A percentile compares a stretch with the other conserved stretches of the same genome.
phyloP scores from a whole-genome alignment of 2,329 filamentous ascomycete species.

The Verticillium zaregamsianum region DNA sequence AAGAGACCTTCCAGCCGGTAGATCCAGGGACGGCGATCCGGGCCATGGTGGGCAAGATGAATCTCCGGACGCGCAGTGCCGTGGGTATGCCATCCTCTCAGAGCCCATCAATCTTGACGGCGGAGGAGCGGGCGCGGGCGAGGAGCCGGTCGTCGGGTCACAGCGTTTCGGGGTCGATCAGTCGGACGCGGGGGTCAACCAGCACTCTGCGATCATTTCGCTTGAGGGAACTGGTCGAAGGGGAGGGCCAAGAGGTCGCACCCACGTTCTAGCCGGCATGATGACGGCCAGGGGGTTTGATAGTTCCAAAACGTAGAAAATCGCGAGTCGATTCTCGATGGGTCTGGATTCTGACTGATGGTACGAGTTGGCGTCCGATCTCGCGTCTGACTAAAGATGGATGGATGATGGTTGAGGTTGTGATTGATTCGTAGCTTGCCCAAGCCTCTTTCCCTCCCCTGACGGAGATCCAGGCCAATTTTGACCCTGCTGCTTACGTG shows the following conservation, averaged over 20 bases:
- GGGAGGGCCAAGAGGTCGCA: conserved; percentile 1
- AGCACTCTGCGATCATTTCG: conserved; percentile 18
- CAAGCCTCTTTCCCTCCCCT: neutral
- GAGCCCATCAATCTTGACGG: neutral
- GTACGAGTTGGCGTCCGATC: neutral
- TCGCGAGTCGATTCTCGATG: neutral
- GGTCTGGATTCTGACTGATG: neutral
- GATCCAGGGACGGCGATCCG: conserved; percentile 21
- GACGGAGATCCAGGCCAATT: too few species aligned
- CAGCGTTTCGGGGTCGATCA: neutral
- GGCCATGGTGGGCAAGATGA: conserved; percentile 27
- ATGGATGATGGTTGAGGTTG: neutral
- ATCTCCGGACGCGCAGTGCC: conserved; percentile 22
- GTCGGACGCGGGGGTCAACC: conserved; percentile 10
- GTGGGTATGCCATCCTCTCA: conserved; percentile 14
- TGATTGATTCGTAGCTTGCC: too few species aligned
- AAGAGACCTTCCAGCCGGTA: conserved; percentile 19
- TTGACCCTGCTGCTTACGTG: neutral
- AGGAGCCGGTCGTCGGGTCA: conserved; percentile 3
- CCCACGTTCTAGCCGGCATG: neutral
- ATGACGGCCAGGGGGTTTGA: neutral
- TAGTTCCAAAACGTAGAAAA: neutral
- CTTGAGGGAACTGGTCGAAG: conserved; percentile 11
- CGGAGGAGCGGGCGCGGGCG: neutral
- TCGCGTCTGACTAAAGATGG: neutral